A percentile compares a stretch with the other conserved stretches of the same genome.
Conservation (phyloP, 495 filamentous ascomycete species). For the Aspergillus panamensis region DNA sequence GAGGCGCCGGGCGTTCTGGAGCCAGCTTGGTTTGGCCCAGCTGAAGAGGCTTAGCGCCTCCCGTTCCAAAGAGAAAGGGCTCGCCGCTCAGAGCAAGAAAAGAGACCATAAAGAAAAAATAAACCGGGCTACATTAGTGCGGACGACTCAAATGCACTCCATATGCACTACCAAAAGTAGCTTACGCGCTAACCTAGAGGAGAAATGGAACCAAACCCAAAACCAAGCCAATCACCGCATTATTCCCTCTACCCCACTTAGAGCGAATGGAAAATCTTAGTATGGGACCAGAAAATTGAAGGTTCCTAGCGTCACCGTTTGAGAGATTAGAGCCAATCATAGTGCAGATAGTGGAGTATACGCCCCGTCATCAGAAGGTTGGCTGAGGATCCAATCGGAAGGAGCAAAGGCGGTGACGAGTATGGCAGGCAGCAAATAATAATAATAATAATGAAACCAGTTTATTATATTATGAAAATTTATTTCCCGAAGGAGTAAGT, state of each 20-base stretch:
- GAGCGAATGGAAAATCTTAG: conserved; percentile 31
- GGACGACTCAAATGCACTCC: not conserved
- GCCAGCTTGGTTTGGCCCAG: not conserved
- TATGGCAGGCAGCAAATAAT: not conserved
- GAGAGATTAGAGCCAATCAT: conserved; percentile 18
- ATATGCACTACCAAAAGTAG: not conserved
- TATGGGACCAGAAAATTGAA: too few relatives aligned
- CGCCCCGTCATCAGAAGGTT: conserved; percentile 22
- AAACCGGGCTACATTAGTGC: conserved; percentile 5
- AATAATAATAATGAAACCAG: too few relatives aligned
- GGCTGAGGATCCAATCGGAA: conserved; percentile 21
- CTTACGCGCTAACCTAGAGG: conserved; percentile 13
- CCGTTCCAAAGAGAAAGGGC: not conserved
- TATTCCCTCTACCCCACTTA: conserved; percentile 22
- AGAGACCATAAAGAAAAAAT: conserved; percentile 6
- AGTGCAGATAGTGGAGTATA: conserved; percentile 14
- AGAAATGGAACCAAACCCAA: conserved; percentile 14
- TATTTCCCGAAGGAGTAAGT: not conserved
- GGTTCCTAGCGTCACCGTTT: conserved; percentile 43
- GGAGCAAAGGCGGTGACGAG: conserved; percentile 5
- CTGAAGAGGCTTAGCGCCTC: not conserved
- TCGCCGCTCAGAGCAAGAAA: not conserved
- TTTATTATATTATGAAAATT: too few relatives aligned
- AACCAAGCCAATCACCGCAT: conserved; percentile 14
- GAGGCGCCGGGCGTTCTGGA: not conserved